Percentiles rank a stretch among this genome's conserved stretches.
Conservation (phyloP, 192 early-diverging fungal genomes). For the Backusella circina region DNA sequence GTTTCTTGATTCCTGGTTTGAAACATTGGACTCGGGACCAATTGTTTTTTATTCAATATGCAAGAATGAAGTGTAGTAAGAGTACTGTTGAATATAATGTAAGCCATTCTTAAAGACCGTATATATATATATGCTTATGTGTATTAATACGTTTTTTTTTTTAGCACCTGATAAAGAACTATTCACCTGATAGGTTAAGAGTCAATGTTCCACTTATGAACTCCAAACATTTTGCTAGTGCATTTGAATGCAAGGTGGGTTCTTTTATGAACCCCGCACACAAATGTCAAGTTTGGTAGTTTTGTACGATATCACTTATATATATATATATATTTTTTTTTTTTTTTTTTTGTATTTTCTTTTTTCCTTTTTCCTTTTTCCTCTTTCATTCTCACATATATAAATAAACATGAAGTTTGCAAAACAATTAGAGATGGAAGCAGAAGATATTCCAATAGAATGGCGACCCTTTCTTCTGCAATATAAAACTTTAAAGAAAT, state of each 20-base stretch:
- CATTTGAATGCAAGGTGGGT: conserved; percentile 57
- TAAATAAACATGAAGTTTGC: conserved; percentile 66
- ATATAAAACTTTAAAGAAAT: conserved; percentile 73
- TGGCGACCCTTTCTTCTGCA: conserved; percentile 75
- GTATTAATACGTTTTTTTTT: neutral
- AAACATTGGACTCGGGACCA: conserved; percentile 48
- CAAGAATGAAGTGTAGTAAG: conserved; percentile 57
- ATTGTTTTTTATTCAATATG: conserved; percentile 62
- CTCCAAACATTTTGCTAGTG: conserved; percentile 56
- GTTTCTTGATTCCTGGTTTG: conserved; percentile 42
- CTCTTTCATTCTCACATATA: neutral
- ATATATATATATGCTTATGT: neutral
- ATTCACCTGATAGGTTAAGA: conserved; percentile 57
- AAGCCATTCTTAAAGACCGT: neutral
- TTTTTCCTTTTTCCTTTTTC: neutral
- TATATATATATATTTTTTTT: neutral
- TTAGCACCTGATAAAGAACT: conserved; percentile 35
- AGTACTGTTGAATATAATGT: conserved; percentile 35
- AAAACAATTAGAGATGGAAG: conserved; percentile 61
- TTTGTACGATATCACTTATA: neutral
- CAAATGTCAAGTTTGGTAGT: conserved; percentile 44
- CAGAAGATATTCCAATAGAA: conserved; percentile 64
- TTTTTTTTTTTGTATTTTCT: neutral
- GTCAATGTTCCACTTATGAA: conserved; percentile 67
- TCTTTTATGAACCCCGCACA: conserved; percentile 62